A percentile compares a stretch with the other conserved stretches of the same genome.
These are phyloP conservation scores for Thraustochytrium striatum DNA, from an alignment of 352 stramenopile species.

Conservation along the genomic window DNA sequence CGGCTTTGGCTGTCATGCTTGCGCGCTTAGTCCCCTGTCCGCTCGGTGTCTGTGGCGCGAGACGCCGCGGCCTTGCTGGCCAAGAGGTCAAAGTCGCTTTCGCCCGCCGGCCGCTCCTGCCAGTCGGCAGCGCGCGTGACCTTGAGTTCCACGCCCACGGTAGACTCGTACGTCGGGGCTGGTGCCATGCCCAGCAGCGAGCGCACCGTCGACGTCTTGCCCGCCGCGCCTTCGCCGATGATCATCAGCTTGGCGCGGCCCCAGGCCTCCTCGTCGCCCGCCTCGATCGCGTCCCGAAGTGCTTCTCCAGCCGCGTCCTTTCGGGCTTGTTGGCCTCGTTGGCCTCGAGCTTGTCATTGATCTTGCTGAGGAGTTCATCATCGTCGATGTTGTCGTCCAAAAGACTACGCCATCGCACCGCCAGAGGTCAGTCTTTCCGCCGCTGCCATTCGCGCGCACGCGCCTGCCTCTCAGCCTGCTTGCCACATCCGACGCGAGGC, in stretches of 20 bases:
- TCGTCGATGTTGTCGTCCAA: too few relatives aligned
- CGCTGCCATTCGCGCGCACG: too few relatives aligned
- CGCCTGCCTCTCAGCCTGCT: too few relatives aligned
- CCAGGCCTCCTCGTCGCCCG: neutral
- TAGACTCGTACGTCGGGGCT: neutral
- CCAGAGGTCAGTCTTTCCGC: too few relatives aligned
- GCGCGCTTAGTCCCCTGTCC: too few relatives aligned
- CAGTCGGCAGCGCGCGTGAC: neutral
- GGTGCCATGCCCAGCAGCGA: conserved; percentile 23
- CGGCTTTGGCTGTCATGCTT: neutral
- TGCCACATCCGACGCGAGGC: too few relatives aligned
- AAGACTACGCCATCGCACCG: too few relatives aligned
- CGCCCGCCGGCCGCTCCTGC: neutral
- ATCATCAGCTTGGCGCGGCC: conserved; percentile 35
- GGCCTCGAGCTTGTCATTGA: too few relatives aligned
- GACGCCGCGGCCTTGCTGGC: neutral
- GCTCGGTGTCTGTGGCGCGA: neutral
- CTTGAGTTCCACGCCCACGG: neutral
- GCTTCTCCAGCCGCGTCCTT: too few relatives aligned
- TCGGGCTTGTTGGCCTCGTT: too few relatives aligned
- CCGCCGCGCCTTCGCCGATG: conserved; percentile 22
- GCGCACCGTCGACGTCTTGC: conserved; percentile 32
- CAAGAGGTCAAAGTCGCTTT: neutral
- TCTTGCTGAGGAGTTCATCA: too few relatives aligned
- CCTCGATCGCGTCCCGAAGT: neutral